Evolutionary conservation across 1,284 basidiomycete genomes (phyloP).

Genomic region (Trichosporon faecale): DNA sequence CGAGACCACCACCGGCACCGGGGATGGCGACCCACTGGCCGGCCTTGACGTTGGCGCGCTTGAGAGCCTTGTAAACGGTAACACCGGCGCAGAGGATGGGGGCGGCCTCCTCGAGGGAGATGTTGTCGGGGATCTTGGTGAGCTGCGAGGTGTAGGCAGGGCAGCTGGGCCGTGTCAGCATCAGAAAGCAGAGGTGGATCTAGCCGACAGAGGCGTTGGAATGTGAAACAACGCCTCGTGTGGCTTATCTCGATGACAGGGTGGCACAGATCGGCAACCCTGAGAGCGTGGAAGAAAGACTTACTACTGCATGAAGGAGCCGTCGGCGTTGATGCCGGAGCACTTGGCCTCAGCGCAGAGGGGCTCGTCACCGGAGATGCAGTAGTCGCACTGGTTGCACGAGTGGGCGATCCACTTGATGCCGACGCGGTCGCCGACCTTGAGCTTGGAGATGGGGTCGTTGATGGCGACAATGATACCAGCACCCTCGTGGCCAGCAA

Average conservation of each 20-base stretch:
- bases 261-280: neutral
- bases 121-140: slow-evolving; percentile 67
- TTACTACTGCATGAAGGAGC: slow-evolving; percentile 35
- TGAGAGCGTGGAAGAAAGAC: slow-evolving; percentile 7
- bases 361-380: slow-evolving; percentile 65
- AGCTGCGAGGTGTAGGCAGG: slow-evolving; percentile 63
- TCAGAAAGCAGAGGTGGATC: neutral
- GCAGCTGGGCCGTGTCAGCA: slow-evolving; percentile 23
- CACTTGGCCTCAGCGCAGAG: slow-evolving; percentile 61
- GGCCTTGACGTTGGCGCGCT: slow-evolving; percentile 65
- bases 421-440: slow-evolving; percentile 58
- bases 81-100: slow-evolving; percentile 73
- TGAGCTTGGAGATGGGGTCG: slow-evolving; percentile 58
- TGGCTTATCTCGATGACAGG: neutral
- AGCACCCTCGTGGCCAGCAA: slow-evolving; percentile 62
- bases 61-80: slow-evolving; percentile 70
- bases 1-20: slow-evolving; percentile 54
- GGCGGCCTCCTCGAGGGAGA: slow-evolving; percentile 68
- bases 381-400: slow-evolving; percentile 70
- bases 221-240: neutral
- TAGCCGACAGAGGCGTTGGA: neutral
- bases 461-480: slow-evolving; percentile 72
- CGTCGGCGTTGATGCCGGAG: slow-evolving; percentile 63
- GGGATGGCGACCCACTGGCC: slow-evolving; percentile 77
- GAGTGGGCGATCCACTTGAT: slow-evolving; percentile 77